Base-by-base conservation (phyloP, 306 rosid genomes). In the Citrullus amarus region DNA sequence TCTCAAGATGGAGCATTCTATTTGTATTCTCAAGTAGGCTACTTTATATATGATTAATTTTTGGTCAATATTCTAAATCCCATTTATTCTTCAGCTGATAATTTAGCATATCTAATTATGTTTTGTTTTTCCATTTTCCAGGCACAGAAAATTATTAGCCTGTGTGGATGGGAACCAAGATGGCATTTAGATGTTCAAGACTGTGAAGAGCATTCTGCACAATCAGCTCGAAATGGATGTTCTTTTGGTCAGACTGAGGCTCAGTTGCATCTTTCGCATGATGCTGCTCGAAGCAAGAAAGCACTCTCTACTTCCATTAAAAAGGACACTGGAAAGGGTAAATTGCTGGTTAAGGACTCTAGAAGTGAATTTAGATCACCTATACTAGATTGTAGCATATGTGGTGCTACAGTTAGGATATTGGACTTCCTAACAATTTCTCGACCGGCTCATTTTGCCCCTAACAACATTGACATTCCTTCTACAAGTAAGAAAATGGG, bases 101-200 rank as follows among this genome's bases (percentile, higher is more conserved):
- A 54, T 8, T 55, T 39, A 79, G 13, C 7, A 34, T 78, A 75
- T 71, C 81, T 87, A 76, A 48, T 80, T 81, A 60, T 72, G 57
- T 22, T 10, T 59, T 56, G 1, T 70, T 20, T 56, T 76, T 83
- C 3, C 48, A 39, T 82, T 89, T 86, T 80, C 73, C 87, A 96
- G 99, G 92, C 99, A 22, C 99, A 96, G 83, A 92, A 87, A 88
- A 91, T 96, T 74, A 91, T 96, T 88, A 93, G 99, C 81, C 92
- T 96, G 79, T 96, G 99, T 80, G 99, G 99, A 48, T 96, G 99
- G 99, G 99, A 96, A 89, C 96, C 98, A 38, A 83, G 98, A 80
- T 96, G 99, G 99, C 91, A 85, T 82, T 85, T 90, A 76, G 91
- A 96, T 80, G 87, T 89, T 82, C 99, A 91, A 83, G 99, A 96